These are phyloP conservation scores for Papiliotrema laurentii DNA, from an alignment of 1,284 basidiomycete species.

Conservation along the genomic window DNA sequence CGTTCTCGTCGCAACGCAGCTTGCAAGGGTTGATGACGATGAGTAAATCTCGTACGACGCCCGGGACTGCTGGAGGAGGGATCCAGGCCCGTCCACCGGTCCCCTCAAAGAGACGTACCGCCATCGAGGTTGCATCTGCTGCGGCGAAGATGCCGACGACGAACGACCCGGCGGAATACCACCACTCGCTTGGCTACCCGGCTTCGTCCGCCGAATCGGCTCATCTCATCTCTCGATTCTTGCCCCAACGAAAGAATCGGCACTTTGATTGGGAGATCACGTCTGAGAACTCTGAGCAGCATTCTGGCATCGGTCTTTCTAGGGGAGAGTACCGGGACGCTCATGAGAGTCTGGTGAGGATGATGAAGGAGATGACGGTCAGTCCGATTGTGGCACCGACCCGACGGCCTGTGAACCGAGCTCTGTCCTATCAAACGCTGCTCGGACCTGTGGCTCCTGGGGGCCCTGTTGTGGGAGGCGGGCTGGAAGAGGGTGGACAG, in stretches of 20 bases:
- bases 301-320: conserved; percentile 23
- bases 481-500: conserved; percentile 2
- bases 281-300: conserved; percentile 22
- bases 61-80: too few species aligned
- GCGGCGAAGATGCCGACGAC: conserved; percentile 32
- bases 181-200: conserved; percentile 30
- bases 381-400: too few species aligned
- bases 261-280: conserved; percentile 20
- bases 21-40: conserved; percentile 9
- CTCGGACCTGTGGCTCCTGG: not conserved
- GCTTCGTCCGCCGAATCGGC: conserved; percentile 22
- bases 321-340: conserved; percentile 41
- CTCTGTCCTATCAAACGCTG: not conserved
- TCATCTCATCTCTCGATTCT: conserved; percentile 29
- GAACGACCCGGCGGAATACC: conserved; percentile 35
- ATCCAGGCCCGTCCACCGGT: not conserved
- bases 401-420: not conserved
- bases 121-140: conserved; percentile 14
- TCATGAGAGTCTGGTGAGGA: conserved; percentile 35
- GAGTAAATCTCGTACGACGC: too few species aligned
- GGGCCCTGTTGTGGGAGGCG: not conserved
- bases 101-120: conserved; percentile 11
- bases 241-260: conserved; percentile 10
- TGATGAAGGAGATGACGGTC: conserved; percentile 22
- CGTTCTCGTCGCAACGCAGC: conserved; percentile 22